Base-by-base conservation (phyloP, 768 basidiomycete genomes). In the Tricholoma saponaceum region DNA sequence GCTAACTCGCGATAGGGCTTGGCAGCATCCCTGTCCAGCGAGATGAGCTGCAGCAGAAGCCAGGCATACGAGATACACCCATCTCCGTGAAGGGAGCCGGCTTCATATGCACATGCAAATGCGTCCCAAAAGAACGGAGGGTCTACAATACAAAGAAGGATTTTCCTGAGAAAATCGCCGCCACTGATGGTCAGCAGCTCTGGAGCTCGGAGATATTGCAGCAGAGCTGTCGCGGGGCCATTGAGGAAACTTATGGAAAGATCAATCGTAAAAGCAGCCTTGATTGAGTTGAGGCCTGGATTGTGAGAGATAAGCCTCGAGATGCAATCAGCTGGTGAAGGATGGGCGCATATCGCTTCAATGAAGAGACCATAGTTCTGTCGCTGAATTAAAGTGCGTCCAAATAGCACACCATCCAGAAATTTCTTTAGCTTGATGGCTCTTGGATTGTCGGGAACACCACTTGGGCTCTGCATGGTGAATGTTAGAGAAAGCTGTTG, bases 41-140 rank as follows among this genome's bases (percentile, higher is more conserved):
- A 65, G n/a, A 80, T 62, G 23, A 86, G 75, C 55, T 81, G 72
- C 16, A 76, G 68, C 3, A 86, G 73, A n/a, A 84, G 70, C 74
- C 74, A 78, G 0, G 75, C 79, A 58, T 83, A 81, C 9, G 65
- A 65, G 8, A 32, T 53, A 58, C 81, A 73, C 0, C 71, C 76
- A 7, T 65, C 50, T 18, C 72, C 67, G 46, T 68, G 56, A 20
- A 82, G 64, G 5, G 63, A 60, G 14, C 69, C 67, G 16, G 62
- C 66, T 28, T 70, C 62, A 30, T 78, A 80, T 16, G 74, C 75
- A 8, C 64, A 52, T 1, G 63, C 58, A 55, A 78, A 47, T 26
- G 4, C 25, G 14, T 47, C 7, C 46, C 46, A 47, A 26, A 47
- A 47, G 23, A 47, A 47, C 2, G 44, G 44, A 1, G 44, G 44